Evolutionary conservation across 768 basidiomycete species (phyloP).

Genomic region (Leucosporidium scottii): DNA sequence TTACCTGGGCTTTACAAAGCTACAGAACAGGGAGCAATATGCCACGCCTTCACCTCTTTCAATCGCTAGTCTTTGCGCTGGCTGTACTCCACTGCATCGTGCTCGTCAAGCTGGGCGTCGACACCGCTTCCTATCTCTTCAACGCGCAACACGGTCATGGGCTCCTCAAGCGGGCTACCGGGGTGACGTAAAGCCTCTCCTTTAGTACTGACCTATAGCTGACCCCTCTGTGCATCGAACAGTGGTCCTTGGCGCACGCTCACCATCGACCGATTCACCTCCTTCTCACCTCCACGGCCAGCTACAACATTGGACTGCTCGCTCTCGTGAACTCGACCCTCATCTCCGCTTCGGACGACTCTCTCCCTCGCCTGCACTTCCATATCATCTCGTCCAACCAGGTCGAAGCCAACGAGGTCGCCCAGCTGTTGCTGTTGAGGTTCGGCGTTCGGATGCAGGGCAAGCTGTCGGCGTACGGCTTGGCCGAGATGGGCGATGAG

Average conservation of each 20-base stretch:
- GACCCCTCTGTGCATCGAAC: too few species aligned
- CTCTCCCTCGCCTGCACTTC: background rate
- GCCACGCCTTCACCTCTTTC: too few species aligned
- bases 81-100: too few species aligned
- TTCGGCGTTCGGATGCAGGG: background rate
- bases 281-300: background rate
- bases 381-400: background rate
- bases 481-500: background rate
- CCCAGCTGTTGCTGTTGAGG: background rate
- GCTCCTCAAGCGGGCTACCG: background rate
- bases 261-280: background rate
- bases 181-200: too few species aligned
- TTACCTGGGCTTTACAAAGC: too few species aligned
- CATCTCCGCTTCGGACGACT: background rate
- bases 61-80: too few species aligned
- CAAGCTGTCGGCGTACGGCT: background rate
- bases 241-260: too few species aligned
- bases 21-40: too few species aligned
- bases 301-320: slow-evolving; percentile 1
- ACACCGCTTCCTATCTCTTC: too few species aligned
- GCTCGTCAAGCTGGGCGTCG: too few species aligned
- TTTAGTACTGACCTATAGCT: too few species aligned
- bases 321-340: slow-evolving; percentile 8
- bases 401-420: background rate
- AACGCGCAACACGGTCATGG: too few species aligned